Percentiles rank a stretch among this genome's conserved stretches.
phyloP scores from a whole-genome alignment of 2,329 filamentous ascomycete species.

The Orbilia brochopaga region DNA sequence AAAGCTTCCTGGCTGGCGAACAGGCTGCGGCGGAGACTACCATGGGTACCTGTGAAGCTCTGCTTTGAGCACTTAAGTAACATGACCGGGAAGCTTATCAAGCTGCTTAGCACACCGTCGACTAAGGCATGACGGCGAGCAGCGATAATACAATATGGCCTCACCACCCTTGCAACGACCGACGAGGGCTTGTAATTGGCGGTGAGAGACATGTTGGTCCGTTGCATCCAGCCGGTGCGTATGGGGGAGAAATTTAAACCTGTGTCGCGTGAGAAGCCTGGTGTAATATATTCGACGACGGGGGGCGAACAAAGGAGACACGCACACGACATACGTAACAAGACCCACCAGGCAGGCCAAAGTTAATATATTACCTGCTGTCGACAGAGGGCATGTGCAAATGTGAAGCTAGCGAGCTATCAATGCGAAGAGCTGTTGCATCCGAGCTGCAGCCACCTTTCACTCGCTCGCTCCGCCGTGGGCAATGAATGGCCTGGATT shows the following conservation, averaged over 20 bases:
- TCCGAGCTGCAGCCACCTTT: background rate
- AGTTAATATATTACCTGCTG: background rate
- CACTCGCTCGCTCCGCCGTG: background rate
- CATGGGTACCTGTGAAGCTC: too few relatives aligned
- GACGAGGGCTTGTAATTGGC: background rate
- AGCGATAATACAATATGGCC: too few relatives aligned
- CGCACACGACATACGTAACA: background rate
- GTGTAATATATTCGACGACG: background rate
- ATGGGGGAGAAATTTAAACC: too few relatives aligned
- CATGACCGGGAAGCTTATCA: too few relatives aligned
- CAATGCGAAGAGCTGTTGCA: conserved; percentile 2
- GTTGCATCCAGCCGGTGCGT: background rate
- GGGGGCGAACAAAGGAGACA: background rate
- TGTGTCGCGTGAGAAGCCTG: background rate
- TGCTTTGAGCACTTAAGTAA: too few relatives aligned
- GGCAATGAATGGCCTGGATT: background rate
- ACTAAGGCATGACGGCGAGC: too few relatives aligned
- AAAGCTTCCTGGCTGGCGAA: too few relatives aligned
- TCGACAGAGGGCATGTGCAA: background rate
- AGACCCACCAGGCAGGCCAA: background rate
- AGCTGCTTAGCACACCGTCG: too few relatives aligned
- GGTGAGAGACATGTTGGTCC: background rate
- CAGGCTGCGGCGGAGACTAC: too few relatives aligned
- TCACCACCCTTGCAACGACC: background rate
- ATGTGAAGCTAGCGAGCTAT: background rate